Evolutionary conservation across 225 moss, liverwort and hornwort species (phyloP), one percentile per base, ranked within the genome.

Genomic region (Marchantia paleacea): DNA sequence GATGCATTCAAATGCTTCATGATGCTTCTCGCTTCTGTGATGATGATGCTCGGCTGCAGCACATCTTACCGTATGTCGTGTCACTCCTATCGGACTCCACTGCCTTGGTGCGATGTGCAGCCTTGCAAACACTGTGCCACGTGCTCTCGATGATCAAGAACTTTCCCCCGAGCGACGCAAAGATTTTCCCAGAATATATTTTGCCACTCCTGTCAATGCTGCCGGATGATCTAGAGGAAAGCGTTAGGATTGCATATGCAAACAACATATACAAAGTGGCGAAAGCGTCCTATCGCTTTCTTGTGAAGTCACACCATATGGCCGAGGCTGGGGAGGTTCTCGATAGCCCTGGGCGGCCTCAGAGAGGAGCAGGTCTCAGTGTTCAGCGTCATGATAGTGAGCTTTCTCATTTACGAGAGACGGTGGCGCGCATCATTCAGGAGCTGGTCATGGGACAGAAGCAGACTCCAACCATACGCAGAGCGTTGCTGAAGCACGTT

Each of bases 101-200:
- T 84, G 95, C 95, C 65, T 95, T 99, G 80, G 97, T 99, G 54
- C 95, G 97, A 58, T 99, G 97, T 84, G 93, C 97, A 72, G 95
- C 97, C 73, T 89, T 99, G 77, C 92, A 95, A 86, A 95, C 95
- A 51, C 84, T 95, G 57, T 99, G 97, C 82, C 90, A 92, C 88
- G 90, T 99, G 55, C 83, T 99, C 72, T 92, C 92, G 60, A 85
- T 92, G 87, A 92, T 95, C 69, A 89, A 95, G 84, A 90, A 79
- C 72, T 95, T 99, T 54, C 95, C 95, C 73, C 89, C 99, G 51
- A 92, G 99, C 78, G 99, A 99, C 86, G 93, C 99, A 55, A 99
- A 99, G 84, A 95, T 99, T 80, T 99, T 99, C 75, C 99, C 99
- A 18, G 99, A 95, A 78, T 99, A 95, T 58, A 99, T 95, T 76